Evolutionary conservation across 176 grass and related monocot species (phyloP).

Genomic region (Secale cereale): DNA sequence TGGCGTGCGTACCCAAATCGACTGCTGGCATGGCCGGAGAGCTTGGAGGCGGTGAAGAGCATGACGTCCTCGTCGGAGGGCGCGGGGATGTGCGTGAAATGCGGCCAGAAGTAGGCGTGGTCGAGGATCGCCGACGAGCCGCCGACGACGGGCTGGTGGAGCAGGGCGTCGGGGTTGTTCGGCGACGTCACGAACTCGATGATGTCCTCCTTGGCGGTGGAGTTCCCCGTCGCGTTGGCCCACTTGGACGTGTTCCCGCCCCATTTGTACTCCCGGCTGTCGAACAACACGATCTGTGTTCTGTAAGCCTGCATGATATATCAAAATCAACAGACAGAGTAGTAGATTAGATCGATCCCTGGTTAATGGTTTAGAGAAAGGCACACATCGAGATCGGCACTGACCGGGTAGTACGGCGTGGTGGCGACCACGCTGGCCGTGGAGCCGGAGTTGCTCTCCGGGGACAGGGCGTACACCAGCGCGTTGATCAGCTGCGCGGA

Average conservation of each 20-base stretch:
- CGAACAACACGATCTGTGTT: constrained; percentile 22
- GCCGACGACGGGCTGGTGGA: constrained; percentile 36
- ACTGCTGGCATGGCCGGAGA: constrained; percentile 71
- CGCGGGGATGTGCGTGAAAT: constrained; percentile 55
- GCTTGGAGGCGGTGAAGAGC: constrained; percentile 70
- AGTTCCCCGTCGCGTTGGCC: constrained; percentile 29
- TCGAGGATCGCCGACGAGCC: constrained; percentile 49
- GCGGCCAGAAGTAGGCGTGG: constrained; percentile 84
- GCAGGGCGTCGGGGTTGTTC: constrained; percentile 59
- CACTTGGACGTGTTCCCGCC: constrained; percentile 36
- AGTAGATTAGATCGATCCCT: background rate
- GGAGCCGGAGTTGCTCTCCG: constrained; percentile 13
- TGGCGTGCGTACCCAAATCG: constrained; percentile 51
- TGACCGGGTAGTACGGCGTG: constrained; percentile 49
- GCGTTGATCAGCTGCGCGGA: constrained; percentile 62
- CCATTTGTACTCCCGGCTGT: constrained; percentile 48
- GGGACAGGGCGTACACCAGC: constrained; percentile 61
- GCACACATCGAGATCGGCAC: background rate
- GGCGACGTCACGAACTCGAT: constrained; percentile 84
- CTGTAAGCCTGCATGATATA: constrained; percentile 37
- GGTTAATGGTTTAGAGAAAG: background rate
- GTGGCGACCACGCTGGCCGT: constrained; percentile 54
- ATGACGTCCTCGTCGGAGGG: constrained; percentile 64
- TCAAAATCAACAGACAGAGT: background rate
- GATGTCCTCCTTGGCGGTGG: constrained; percentile 11